Evolutionary conservation across 202 grass and related monocot species (phyloP), one percentile per base, ranked within the genome.

Genomic region (Dendrocalamus latiflorus): DNA sequence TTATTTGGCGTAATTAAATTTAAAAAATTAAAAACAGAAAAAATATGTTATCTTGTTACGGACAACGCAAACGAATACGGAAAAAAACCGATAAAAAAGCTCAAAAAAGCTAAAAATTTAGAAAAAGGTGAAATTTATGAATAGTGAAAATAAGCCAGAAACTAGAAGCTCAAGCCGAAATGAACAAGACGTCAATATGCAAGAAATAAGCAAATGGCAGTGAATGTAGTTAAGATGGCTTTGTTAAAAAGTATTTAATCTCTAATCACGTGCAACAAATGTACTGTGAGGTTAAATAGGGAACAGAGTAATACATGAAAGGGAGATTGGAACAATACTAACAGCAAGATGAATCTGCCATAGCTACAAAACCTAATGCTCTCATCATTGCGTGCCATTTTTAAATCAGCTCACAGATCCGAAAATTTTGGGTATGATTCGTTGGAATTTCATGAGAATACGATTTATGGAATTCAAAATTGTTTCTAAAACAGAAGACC

Each of bases 321-420:
- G 30, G 14, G 44, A 12, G 30, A 3, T 62, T 28, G 22, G 30
- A 53, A 74, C 67, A 49, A 2, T 14, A 26, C 41, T 50, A 43
- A 33, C 70, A 48, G 54, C 15, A n/a, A 50, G 76, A 16, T 66
- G 69, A 86, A 80, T 71, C 74, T 53, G 43, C 61, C 11, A 8
- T 49, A 12, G 2, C 60, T 45, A 6, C 12, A 49, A 48, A 45
- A 56, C 67, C 28, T 62, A 36, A 57, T 63, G 21, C 22, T 6
- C 63, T 34, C 63, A 82, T 82, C 63, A 82, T 77, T 77, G 34
- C 25, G 11, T 43, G 53, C 30, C 8, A 22, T 62, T 51, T 82
- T 62, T 1, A 76, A 75, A 44, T 4, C 9, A 21, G 9, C 54
- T 76, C 3, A 37, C 54, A 26, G 41, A 36, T 21, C 71, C 18